A percentile compares a stretch with the other conserved stretches of the same genome.
Conservation (phyloP, 2,329 filamentous ascomycete species). For the Aspergillus aculeatus region DNA sequence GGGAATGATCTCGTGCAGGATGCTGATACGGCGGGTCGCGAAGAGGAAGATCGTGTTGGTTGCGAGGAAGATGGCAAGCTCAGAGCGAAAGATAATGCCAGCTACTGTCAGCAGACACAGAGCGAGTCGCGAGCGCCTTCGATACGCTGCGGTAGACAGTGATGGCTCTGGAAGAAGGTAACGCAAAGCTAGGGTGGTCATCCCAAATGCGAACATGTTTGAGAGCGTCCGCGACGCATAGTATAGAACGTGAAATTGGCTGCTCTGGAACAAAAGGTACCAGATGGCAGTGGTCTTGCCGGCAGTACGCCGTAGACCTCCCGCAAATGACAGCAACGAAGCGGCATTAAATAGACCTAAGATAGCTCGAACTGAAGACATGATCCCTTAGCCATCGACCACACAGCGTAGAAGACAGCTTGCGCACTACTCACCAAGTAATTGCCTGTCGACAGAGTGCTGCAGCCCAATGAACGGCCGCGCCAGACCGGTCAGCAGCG, state of each 20-base stretch:
- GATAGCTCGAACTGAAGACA: conserved; percentile 63
- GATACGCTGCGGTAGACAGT: conserved; percentile 21
- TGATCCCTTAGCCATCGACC: not conserved
- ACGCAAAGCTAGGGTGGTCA: conserved; percentile 51
- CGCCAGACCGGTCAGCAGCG: conserved; percentile 70
- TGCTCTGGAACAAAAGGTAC: conserved; percentile 74
- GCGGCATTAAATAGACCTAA: conserved; percentile 74
- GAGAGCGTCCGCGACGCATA: conserved; percentile 90
- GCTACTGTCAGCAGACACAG: conserved; percentile 76
- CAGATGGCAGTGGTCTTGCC: conserved; percentile 69
- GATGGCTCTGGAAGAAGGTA: conserved; percentile 49
- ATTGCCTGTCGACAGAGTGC: conserved; percentile 57
- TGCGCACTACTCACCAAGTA: conserved; percentile 48
- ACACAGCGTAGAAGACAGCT: not conserved
- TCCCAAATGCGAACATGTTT: conserved; percentile 91
- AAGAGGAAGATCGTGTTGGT: conserved; percentile 67
- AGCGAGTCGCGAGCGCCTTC: conserved; percentile 59
- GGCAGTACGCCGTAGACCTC: conserved; percentile 64
- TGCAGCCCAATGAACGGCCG: conserved; percentile 63
- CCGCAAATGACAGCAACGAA: conserved; percentile 65
- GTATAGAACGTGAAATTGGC: conserved; percentile 90
- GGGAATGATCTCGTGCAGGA: conserved; percentile 57
- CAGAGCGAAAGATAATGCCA: conserved; percentile 82
- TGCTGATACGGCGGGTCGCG: conserved; percentile 52
- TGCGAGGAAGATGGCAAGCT: conserved; percentile 77